Evolutionary conservation across 371 early-diverging fungal species (phyloP), one percentile per base, ranked within the genome.

Genomic region (Mortierella sp.): DNA sequence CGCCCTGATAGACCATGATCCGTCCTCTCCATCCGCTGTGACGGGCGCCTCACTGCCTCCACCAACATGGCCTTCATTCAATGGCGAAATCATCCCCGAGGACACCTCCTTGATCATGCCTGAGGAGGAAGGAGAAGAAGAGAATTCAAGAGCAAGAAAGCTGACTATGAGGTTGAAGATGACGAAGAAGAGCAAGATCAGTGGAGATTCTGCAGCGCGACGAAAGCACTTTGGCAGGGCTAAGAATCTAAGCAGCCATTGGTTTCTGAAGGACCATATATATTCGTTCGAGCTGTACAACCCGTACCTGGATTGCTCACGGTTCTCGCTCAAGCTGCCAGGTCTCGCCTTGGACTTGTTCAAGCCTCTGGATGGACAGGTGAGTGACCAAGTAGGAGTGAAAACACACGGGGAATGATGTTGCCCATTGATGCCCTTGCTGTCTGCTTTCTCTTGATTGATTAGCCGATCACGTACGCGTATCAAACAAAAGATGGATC

Each of bases 231-330:
- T 70, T 18, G 12, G 54, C 0, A 63, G 58, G 23, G 8, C 48
- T 0, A 42, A 52, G 16, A 69, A 81, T 28, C 67, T 86, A 2
- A 46, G 67, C 39, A 59, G 58, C 0, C 79, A 83, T 48, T 34
- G 42, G 7, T 67, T 89, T 31, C 45, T 41, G 18, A 68, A 82
- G 0, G 71, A 85, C 51, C 72, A 84, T 34, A 66, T 87, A 19
- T 91, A 86, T 79, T 66, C 78, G 31, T 82, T 89, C 73, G 89
- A 89, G 51, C 84, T 89, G 49, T 86, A 78, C 67, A 88, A 90
- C 63, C 80, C 84, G 1, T 88, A 86, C 71, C 54, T 88, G 30
- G 89, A 90, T 60, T 82, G 84, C 50, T 72, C 79, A 54, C 85
- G 80, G 42, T 67, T 80, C 45, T 54, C 68, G 1, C 28, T 91